These are phyloP conservation scores for Malassezia yamatoensis DNA, from an alignment of 1,284 basidiomycete genomes.

Conservation along the genomic window DNA sequence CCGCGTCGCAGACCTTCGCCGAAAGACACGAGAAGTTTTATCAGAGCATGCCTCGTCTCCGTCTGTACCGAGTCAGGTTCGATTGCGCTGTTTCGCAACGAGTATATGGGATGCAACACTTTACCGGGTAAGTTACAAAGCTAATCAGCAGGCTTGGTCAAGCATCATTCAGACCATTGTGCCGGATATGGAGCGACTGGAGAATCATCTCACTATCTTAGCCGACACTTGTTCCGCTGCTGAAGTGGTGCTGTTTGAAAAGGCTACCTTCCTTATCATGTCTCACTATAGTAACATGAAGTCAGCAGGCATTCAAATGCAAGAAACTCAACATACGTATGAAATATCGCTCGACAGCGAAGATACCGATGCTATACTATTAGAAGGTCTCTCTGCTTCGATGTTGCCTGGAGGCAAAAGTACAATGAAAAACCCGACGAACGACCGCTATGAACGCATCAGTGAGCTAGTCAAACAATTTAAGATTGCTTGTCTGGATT, in stretches of 20 bases:
- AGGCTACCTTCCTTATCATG: conserved; percentile 93
- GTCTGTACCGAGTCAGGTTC: conserved; percentile 42
- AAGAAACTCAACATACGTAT: not conserved
- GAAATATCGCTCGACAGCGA: not conserved
- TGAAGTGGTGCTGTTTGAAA: conserved; percentile 91
- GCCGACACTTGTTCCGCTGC: conserved; percentile 74
- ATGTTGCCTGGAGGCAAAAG: conserved; percentile 49
- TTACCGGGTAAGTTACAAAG: conserved; percentile 62
- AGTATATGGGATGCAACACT: conserved; percentile 96
- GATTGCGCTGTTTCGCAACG: conserved; percentile 62
- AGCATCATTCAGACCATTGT: conserved; percentile 91
- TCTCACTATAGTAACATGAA: conserved; percentile 38
- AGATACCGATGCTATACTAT: conserved; percentile 5
- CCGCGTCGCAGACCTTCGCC: conserved; percentile 32
- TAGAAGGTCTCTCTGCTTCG: conserved; percentile 6
- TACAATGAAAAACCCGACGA: conserved; percentile 53
- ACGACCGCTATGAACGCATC: conserved; percentile 85
- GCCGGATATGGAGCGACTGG: conserved; percentile 80
- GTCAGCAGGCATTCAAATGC: too few species aligned
- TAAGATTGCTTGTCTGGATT: conserved; percentile 70
- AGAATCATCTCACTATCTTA: conserved; percentile 72
- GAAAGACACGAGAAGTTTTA: conserved; percentile 29
- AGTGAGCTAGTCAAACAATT: conserved; percentile 91
- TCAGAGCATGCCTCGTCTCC: conserved; percentile 52
- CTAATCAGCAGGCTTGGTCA: conserved; percentile 75